These are phyloP conservation scores for Diaporthe batatas DNA, from an alignment of 2,329 filamentous ascomycete genomes.

Conservation along the genomic window DNA sequence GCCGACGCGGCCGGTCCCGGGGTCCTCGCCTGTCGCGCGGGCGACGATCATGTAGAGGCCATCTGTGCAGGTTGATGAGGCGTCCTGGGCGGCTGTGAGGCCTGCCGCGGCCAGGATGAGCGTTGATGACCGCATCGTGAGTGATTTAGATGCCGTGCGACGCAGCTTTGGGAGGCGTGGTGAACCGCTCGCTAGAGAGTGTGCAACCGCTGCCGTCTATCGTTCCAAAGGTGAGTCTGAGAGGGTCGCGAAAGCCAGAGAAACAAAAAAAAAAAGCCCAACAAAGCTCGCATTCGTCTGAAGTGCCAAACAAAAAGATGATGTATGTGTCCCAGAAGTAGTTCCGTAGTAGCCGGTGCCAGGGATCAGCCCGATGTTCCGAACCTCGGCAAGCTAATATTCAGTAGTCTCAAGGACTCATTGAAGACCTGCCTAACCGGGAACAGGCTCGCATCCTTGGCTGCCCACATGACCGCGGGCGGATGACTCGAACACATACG, in stretches of 20 bases:
- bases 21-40: conserved; percentile 45
- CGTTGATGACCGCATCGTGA: not conserved
- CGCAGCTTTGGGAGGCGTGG: too few relatives aligned
- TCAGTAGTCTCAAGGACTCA: not conserved
- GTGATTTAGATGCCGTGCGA: not conserved
- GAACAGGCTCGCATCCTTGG: conserved; percentile 14
- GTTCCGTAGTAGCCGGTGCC: conserved; percentile 11
- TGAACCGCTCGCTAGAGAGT: too few relatives aligned
- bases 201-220: not conserved
- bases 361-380: not conserved
- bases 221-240: not conserved
- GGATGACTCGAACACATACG: conserved; percentile 2
- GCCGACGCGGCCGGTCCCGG: conserved; percentile 45
- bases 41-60: conserved; percentile 47
- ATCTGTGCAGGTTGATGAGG: conserved; percentile 28
- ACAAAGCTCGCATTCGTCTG: not conserved
- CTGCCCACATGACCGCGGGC: conserved; percentile 5
- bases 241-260: not conserved
- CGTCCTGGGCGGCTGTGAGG: conserved; percentile 25
- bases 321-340: not conserved
- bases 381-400: conserved; percentile 5
- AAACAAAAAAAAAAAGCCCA: not conserved
- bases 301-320: conserved; percentile 11
- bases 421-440: conserved; percentile 11
- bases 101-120: conserved; percentile 26